Percentiles rank a stretch among this genome's conserved stretches.
Conservation (phyloP, 176 grass and related monocot genomes). For the Rhipidocladum racemiflorum region DNA sequence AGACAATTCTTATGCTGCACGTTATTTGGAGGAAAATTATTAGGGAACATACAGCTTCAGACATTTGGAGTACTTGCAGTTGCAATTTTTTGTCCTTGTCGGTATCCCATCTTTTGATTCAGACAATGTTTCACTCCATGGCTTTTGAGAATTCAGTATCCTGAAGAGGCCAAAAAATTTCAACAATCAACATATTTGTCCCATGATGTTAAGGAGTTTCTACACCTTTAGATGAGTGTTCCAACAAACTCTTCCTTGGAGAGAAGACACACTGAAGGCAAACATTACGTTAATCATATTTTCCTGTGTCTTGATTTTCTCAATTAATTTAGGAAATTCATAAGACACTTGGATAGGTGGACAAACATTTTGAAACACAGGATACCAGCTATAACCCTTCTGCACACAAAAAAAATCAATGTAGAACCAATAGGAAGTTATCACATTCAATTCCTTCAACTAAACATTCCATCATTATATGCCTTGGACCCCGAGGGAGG, state of each 20-base stretch:
- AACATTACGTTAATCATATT: not conserved
- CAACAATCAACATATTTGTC: not conserved
- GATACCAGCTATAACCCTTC: not conserved
- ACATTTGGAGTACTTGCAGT: constrained; percentile 53
- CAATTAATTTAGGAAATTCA: not conserved
- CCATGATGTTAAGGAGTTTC: not conserved
- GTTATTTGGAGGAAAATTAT: not conserved
- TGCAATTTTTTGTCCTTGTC: constrained; percentile 33
- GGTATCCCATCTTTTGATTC: constrained; percentile 29
- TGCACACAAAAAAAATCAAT: not conserved
- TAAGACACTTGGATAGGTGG: not conserved
- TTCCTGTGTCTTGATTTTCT: not conserved
- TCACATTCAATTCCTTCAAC: not conserved
- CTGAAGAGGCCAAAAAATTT: constrained; percentile 2
- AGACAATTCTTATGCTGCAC: not conserved
- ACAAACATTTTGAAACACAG: not conserved
- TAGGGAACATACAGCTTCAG: constrained; percentile 40
- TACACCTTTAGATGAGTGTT: not conserved
- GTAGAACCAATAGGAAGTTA: not conserved
- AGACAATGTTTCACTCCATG: not conserved
- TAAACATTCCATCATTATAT: not conserved
- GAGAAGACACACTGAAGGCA: not conserved
- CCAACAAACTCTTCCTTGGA: not conserved
- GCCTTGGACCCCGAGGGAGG: not conserved
- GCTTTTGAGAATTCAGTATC: not conserved